Base-by-base conservation (phyloP, 192 early-diverging fungal genomes). In the Coemansia sp. region DNA sequence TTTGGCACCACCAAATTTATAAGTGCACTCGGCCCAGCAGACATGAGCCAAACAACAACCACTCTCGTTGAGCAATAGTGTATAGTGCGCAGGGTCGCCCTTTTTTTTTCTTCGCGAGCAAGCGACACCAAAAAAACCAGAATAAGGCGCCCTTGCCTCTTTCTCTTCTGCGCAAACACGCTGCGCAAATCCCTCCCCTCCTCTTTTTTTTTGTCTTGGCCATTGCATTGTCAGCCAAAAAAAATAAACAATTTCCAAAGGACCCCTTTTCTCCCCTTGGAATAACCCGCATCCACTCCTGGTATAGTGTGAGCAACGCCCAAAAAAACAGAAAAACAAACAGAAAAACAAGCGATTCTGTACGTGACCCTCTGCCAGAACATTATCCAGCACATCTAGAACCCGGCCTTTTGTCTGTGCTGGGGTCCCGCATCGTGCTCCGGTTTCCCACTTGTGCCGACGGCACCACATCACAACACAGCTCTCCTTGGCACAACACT, bases 121-220 rank as follows among this genome's bases (percentile, higher is more conserved):
- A 38, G 36, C 36, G 36, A 38, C 36, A 38, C 10, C 36, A 38
- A 38, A 10, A 4, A 58, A 33, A 58, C n/a, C 56, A 17, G 12
- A 58, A 58, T 17, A 58, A 17, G 8, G 14, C 17, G 17, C 30
- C 56, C 33, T 58, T 34, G 33, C 56, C 33, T 58, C 30, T 7
- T 29, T 32, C 32, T 29, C 56, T 58, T 58, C 56, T 58, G 56
- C 56, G 56, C 56, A 58, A 58, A 58, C 33, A 58, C 28, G 56
- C 56, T 45, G 40, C 59, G 59, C 59, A 60, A 60, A 60, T 60
- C 59, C 59, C 59, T 48, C 59, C 33, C 56, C 56, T 58, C 33
- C 25, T 55, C 20, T 55, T 8, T 55, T 32, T 58, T 32, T 20
- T 29, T 55, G 7, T 51, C 18, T 51, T 50, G 48, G 16, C 48